Conservation (phyloP, 73 alveolate genomes). For the Durusdinium trenchii region DNA sequence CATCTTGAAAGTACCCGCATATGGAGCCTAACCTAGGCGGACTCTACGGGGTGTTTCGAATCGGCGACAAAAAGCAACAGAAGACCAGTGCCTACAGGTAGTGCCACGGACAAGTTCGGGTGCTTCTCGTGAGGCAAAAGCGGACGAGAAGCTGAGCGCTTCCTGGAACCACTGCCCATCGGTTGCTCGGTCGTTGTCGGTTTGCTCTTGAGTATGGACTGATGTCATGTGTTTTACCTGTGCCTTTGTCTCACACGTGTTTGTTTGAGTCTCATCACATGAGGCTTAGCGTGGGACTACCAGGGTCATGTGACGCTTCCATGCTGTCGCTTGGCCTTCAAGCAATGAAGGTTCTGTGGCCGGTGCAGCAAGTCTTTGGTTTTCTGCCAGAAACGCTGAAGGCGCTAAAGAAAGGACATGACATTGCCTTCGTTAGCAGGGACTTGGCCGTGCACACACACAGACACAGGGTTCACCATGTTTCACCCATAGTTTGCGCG, state of each 20-base stretch:
- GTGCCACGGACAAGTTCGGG: not conserved
- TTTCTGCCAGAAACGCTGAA: no score
- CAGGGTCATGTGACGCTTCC: conserved; percentile 96
- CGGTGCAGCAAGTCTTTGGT: no score
- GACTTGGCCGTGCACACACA: no score
- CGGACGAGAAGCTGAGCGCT: conserved; percentile 90
- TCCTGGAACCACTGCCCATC: conserved; percentile 89
- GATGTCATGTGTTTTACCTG: not conserved
- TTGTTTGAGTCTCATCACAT: not conserved
- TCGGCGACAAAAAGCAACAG: not conserved
- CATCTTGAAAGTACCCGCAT: no score
- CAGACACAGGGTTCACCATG: no score
- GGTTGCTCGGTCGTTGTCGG: not conserved
- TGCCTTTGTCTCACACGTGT: not conserved
- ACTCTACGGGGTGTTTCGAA: no score
- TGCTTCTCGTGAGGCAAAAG: conserved; percentile 66
- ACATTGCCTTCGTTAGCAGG: no score
- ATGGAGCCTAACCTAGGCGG: no score
- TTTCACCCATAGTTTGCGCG: no score
- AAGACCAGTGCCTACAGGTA: not conserved
- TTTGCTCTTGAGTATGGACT: not conserved
- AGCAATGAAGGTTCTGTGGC: no score
- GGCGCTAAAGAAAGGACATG: no score
- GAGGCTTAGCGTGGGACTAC: conserved; percentile 94
- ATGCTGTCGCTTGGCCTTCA: conserved; percentile 32